These are phyloP conservation scores for Rhazya stricta DNA, from an alignment of 257 asterid genomes.

Conservation along the genomic window DNA sequence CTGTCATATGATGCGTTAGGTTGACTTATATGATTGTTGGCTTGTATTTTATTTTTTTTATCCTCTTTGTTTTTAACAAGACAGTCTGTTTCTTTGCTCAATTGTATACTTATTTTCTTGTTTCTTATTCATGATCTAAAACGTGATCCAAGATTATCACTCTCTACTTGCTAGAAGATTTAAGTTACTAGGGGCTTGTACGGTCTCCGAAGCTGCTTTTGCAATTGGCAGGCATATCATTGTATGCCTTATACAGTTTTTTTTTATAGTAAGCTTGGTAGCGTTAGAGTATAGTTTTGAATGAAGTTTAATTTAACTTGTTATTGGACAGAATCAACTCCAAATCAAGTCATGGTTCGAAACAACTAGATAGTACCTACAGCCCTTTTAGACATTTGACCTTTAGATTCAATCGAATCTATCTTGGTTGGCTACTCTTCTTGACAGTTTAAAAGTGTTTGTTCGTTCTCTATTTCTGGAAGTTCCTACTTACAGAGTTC, in stretches of 20 bases:
- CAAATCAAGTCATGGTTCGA: background rate
- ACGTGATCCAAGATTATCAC: background rate
- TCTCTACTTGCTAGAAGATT: background rate
- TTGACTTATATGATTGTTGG: background rate
- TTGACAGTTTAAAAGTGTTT: background rate
- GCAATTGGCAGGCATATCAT: background rate
- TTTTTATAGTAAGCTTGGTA: background rate
- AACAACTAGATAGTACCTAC: background rate
- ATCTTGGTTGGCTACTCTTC: background rate
- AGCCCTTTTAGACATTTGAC: background rate
- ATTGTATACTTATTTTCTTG: background rate
- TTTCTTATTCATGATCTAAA: background rate
- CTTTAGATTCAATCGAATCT: background rate
- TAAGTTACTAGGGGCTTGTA: background rate
- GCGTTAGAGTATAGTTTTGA: background rate
- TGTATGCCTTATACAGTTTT: background rate
- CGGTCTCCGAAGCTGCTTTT: background rate
- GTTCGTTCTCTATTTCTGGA: background rate
- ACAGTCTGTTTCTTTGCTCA: no score
- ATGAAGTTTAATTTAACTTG: background rate
- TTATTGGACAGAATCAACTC: background rate
- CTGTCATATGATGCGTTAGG: background rate
- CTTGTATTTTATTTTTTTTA: background rate
- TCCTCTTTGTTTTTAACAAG: background rate
- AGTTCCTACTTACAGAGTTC: background rate